Evolutionary conservation across 176 grass and related monocot genomes (phyloP).

Genomic region (Carex scoparia): DNA sequence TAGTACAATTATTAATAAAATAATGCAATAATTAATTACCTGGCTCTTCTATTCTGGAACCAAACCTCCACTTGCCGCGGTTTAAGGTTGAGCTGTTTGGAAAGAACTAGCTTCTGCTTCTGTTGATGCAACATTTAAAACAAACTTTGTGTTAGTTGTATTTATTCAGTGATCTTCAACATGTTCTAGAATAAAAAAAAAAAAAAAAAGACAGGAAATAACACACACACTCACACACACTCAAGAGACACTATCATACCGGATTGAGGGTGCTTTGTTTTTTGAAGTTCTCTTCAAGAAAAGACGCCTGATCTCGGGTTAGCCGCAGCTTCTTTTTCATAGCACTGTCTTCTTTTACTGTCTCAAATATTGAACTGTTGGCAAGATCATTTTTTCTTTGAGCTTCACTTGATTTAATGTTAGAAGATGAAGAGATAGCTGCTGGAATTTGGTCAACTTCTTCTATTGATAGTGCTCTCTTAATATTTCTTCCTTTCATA

Average conservation of each 20-base stretch:
- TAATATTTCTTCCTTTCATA: not conserved
- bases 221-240: not conserved
- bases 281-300: constrained; percentile 24
- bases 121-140: constrained; percentile 5
- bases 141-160: not conserved
- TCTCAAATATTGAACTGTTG: not conserved
- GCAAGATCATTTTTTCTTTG: not conserved
- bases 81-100: constrained; percentile 20
- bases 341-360: not conserved
- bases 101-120: constrained; percentile 26
- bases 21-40: constrained; percentile 4
- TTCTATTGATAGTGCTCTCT: not conserved
- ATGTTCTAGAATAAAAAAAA: not conserved
- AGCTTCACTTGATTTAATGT: constrained; percentile 1
- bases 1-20: not conserved
- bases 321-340: not conserved
- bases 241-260: not conserved
- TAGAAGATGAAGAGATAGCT: not conserved
- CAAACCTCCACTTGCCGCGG: constrained; percentile 39
- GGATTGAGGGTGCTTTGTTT: not conserved
- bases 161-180: not conserved
- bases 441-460: not conserved
- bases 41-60: constrained; percentile 38
- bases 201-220: too few species aligned
- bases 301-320: not conserved